A percentile compares a stretch with the other conserved stretches of the same genome.
Evolutionary conservation across 2,329 filamentous ascomycete species (phyloP).

Genomic region (Apiospora koreana): DNA sequence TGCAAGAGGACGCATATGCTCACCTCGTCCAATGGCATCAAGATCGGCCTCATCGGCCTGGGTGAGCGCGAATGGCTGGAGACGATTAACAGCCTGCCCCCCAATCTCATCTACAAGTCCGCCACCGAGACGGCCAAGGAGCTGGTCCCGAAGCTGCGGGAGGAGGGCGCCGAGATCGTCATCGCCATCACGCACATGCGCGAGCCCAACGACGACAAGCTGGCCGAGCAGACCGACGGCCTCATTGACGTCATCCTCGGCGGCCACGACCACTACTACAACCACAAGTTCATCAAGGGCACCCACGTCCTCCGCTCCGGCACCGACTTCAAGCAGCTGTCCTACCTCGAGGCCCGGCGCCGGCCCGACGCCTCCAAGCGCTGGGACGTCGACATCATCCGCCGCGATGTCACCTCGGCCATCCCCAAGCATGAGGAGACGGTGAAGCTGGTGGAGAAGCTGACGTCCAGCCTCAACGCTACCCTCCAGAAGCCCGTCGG

Average conservation of each 20-base stretch:
- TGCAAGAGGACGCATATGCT: slow-evolving; percentile 76
- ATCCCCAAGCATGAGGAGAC: slow-evolving; percentile 66
- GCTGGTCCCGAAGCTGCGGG: slow-evolving; percentile 70
- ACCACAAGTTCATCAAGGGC: slow-evolving; percentile 74
- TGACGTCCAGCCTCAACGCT: slow-evolving; percentile 72
- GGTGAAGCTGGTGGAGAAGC: slow-evolving; percentile 61
- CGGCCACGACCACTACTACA: slow-evolving; percentile 89
- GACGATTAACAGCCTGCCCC: slow-evolving; percentile 84
- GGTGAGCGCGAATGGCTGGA: slow-evolving; percentile 88
- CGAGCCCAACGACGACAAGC: slow-evolving; percentile 86
- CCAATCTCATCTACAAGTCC: slow-evolving; percentile 79
- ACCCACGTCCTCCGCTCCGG: slow-evolving; percentile 85
- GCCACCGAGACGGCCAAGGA: slow-evolving; percentile 75
- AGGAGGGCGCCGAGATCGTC: slow-evolving; percentile 79
- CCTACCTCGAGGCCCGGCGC: slow-evolving; percentile 78
- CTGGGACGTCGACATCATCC: slow-evolving; percentile 79
- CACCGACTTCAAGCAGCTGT: slow-evolving; percentile 89
- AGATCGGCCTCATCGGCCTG: slow-evolving; percentile 81
- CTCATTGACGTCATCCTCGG: slow-evolving; percentile 84
- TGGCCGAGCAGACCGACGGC: slow-evolving; percentile 73
- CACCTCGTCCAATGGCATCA: slow-evolving; percentile 79
- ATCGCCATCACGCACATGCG: slow-evolving; percentile 83
- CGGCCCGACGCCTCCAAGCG: slow-evolving; percentile 40
- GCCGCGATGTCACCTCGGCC: slow-evolving; percentile 70
- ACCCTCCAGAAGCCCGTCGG: slow-evolving; percentile 83